Evolutionary conservation across 352 stramenopile genomes (phyloP), one percentile per base, ranked within the genome.

Genomic region (Pythium rishiriense): DNA sequence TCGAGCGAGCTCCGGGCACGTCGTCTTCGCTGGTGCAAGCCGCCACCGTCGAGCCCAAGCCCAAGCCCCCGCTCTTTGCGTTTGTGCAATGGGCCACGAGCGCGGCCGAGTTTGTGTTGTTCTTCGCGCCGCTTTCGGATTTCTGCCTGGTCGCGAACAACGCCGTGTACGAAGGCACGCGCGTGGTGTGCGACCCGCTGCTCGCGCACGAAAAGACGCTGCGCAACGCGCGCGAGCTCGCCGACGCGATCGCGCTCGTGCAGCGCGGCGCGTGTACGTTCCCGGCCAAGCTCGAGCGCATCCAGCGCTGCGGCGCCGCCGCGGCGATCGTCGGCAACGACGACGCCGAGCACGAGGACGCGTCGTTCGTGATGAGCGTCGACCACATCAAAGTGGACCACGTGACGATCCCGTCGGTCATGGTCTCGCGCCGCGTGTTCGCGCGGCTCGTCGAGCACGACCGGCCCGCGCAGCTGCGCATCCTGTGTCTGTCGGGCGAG

Each of bases 341-440:
- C 61, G 83, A 91, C 47, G 53, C 58, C 4, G 29, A 65, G 3
- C 63, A 89, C 37, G 68, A 66, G 0, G 73, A 86, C 29, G 69
- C 73, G 15, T 78, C 81, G 29, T 92, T 92, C 19, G 78, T 91
- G 28, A 93, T 91, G 81, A 91, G 72, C 45, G 84, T 91, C 2
- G 82, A 90, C 46, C 69, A 83, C 17, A 79, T 89, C 46, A 67
- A 76, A 33, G 78, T 82, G 19, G 78, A 82, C n/a, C 80, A 91
- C 60, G 62, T 88, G 7, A 82, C 78, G 37, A 75, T 93, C n/a
- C 80, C 84, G 14, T 68, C 79, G 14, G 77, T 91, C 12, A 91
- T 91, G 84, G 74, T 93, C 28, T 88, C 84, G 3, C 57, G 68
- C 31, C 61, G 58, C 5, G 61, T 70, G 3, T 87, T 88, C 37